A percentile compares a stretch with the other conserved stretches of the same genome.
phyloP scores from a whole-genome alignment of 208 protist species.

The Leishmania braziliensis region DNA sequence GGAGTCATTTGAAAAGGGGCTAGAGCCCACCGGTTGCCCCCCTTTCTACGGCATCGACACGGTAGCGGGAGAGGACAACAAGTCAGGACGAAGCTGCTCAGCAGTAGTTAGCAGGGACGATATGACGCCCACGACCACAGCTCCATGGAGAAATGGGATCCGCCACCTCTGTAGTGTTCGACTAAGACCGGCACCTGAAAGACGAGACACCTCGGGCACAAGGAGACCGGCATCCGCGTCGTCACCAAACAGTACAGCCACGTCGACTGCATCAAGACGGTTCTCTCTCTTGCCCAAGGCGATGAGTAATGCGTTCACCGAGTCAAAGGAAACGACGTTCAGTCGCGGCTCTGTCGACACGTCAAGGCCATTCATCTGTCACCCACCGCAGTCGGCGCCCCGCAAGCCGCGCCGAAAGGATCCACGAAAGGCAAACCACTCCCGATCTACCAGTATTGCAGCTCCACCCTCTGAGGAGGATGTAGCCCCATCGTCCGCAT shows the following conservation, averaged over 20 bases:
- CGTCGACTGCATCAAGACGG: background rate
- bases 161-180: background rate
- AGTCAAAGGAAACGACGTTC: background rate
- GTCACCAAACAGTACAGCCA: background rate
- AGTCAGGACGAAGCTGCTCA: background rate
- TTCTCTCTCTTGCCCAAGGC: background rate
- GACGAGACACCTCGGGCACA: no score
- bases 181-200: background rate
- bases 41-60: slow-evolving; percentile 1
- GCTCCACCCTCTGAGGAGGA: background rate
- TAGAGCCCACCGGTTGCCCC: background rate
- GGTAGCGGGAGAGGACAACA: background rate
- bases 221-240: background rate
- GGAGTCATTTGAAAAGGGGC: background rate
- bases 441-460: background rate
- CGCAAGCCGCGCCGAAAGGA: slow-evolving; percentile 1
- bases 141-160: no score
- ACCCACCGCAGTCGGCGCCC: background rate
- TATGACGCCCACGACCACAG: background rate
- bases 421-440: background rate
- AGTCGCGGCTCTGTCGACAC: background rate
- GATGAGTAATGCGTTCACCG: background rate
- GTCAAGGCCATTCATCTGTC: background rate
- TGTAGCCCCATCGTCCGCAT: background rate
- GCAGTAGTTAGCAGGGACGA: background rate